Evolutionary conservation across 1,284 basidiomycete genomes (phyloP).

Genomic region (Rhodotorula sp.): DNA sequence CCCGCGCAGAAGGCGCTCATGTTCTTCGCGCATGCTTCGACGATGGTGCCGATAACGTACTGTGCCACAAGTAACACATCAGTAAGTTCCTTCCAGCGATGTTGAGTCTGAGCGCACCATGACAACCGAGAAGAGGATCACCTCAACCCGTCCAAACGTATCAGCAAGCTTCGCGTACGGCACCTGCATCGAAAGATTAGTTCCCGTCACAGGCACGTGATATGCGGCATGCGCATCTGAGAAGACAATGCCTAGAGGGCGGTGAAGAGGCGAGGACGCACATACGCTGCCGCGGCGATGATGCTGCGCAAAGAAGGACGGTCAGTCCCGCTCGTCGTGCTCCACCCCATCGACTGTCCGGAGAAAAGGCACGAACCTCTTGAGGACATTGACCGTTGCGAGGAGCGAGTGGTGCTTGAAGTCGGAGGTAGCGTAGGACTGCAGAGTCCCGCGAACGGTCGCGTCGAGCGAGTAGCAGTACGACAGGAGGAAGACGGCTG

Average conservation of each 20-base stretch:
- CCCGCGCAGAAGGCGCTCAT: constrained; percentile 52
- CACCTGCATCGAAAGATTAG: too few relatives aligned
- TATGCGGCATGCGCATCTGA: too few relatives aligned
- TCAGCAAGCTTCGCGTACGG: constrained; percentile 50
- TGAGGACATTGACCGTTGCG: constrained; percentile 50
- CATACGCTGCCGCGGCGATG: constrained; percentile 42
- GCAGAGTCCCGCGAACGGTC: constrained; percentile 47
- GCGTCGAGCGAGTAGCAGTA: constrained; percentile 52
- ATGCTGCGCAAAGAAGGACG: constrained; percentile 3
- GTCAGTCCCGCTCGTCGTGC: not conserved
- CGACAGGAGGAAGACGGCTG: constrained; percentile 41
- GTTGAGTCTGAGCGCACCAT: constrained; percentile 31
- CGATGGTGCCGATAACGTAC: constrained; percentile 52
- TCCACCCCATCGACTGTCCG: not conserved
- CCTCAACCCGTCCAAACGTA: constrained; percentile 53
- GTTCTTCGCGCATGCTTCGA: constrained; percentile 50
- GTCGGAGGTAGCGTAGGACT: constrained; percentile 35
- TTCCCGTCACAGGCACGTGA: too few relatives aligned
- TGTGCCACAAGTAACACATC: not conserved
- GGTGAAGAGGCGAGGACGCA: not conserved
- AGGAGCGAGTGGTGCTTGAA: constrained; percentile 47
- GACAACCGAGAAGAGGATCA: constrained; percentile 50
- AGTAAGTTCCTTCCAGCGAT: too few relatives aligned
- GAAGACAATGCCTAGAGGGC: too few relatives aligned
- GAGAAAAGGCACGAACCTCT: constrained; percentile 8